These are phyloP conservation scores for Pseudonectria buxi DNA, from an alignment of 2,329 filamentous ascomycete species.

Conservation along the genomic window DNA sequence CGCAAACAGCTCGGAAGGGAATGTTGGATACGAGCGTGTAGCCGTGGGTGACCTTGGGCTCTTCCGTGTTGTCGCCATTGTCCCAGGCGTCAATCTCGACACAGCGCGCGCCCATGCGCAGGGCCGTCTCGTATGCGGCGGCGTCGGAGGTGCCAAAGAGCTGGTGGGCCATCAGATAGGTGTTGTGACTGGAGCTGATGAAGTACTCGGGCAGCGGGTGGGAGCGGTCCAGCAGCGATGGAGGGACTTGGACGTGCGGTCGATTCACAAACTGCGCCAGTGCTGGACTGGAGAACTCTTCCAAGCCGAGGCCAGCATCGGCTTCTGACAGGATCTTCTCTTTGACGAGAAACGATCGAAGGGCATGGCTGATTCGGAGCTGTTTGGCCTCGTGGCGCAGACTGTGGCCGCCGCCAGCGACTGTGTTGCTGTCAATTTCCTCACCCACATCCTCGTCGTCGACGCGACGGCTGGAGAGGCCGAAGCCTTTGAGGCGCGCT, in stretches of 20 bases:
- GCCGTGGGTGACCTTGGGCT: conserved; percentile 65
- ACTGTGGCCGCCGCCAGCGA: conserved; percentile 55
- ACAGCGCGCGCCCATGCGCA: conserved; percentile 58
- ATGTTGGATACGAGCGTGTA: conserved; percentile 63
- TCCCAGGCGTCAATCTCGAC: conserved; percentile 73
- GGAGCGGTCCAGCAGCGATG: conserved; percentile 47
- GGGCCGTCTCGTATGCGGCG: conserved; percentile 55
- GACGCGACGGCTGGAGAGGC: conserved; percentile 23
- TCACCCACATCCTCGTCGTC: conserved; percentile 31
- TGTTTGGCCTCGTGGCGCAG: conserved; percentile 43
- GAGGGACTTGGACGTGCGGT: conserved; percentile 51
- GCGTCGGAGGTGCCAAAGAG: conserved; percentile 58
- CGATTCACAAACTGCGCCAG: conserved; percentile 47
- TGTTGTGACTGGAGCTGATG: conserved; percentile 68
- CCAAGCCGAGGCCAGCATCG: conserved; percentile 39
- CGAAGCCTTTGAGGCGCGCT: conserved; percentile 22
- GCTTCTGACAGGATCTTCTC: conserved; percentile 41
- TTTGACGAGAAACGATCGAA: conserved; percentile 50
- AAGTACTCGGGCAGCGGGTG: conserved; percentile 63
- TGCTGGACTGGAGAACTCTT: conserved; percentile 32
- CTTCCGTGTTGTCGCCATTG: conserved; percentile 49
- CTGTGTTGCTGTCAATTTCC: conserved; percentile 29
- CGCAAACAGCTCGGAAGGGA: conserved; percentile 57
- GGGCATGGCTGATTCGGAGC: conserved; percentile 52
- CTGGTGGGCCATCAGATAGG: conserved; percentile 64